phyloP scores from a whole-genome alignment of 768 basidiomycete species.

The Boletellus sp. region DNA sequence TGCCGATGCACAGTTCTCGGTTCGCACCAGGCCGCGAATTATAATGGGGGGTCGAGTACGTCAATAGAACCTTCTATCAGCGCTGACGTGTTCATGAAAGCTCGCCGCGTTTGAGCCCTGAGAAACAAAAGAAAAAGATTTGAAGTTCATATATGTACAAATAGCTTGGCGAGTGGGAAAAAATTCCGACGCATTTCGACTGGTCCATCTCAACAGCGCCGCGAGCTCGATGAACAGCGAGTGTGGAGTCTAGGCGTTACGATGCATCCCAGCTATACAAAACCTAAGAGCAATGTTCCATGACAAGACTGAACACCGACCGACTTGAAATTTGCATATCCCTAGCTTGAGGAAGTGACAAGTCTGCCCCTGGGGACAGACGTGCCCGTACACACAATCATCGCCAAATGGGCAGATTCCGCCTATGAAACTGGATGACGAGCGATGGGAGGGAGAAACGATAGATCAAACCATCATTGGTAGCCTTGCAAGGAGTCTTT shows the following conservation, averaged over 20 bases:
- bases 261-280: slow-evolving; percentile 41
- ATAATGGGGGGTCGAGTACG: slow-evolving; percentile 26
- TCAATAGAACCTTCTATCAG: slow-evolving; percentile 34
- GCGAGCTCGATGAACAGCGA: slow-evolving; percentile 1
- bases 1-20: slow-evolving; percentile 17
- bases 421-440: slow-evolving; percentile 33
- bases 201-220: slow-evolving; percentile 13
- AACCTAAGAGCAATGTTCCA: slow-evolving; percentile 7
- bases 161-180: slow-evolving; percentile 16
- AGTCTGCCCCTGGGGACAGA: slow-evolving; percentile 42
- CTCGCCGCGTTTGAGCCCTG: slow-evolving; percentile 24
- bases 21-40: slow-evolving; percentile 27
- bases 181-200: slow-evolving; percentile 7
- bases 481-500: slow-evolving; percentile 57
- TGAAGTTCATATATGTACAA: slow-evolving; percentile 36
- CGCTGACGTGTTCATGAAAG: slow-evolving; percentile 28
- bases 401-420: slow-evolving; percentile 58
- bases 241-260: slow-evolving; percentile 19
- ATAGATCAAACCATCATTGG: slow-evolving; percentile 48
- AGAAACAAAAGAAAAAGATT: slow-evolving; percentile 21
- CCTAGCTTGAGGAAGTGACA: slow-evolving; percentile 54
- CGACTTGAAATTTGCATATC: slow-evolving; percentile 59
- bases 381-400: slow-evolving; percentile 44
- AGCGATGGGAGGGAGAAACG: neutral
- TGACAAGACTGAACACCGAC: slow-evolving; percentile 35